A percentile compares a stretch with the other conserved stretches of the same genome.
Conservation (phyloP, 257 asterid species). For the Ehretia macrophylla region DNA sequence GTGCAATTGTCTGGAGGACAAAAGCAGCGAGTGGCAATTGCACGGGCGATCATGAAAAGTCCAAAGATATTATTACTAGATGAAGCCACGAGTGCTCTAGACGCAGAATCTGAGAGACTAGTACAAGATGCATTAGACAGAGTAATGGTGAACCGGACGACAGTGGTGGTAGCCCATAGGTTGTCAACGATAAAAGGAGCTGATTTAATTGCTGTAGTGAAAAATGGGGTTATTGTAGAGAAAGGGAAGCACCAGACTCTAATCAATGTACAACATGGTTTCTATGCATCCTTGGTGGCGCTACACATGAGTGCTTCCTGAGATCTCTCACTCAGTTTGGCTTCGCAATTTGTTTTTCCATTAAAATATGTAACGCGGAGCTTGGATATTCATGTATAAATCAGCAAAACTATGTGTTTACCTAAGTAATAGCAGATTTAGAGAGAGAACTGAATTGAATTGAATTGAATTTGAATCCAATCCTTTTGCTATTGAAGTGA, state of each 20-base stretch:
- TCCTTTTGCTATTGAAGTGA: no score
- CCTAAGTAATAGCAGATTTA: no score
- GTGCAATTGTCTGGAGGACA: conserved; percentile 83
- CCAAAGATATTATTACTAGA: conserved; percentile 73
- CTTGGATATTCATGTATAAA: no score
- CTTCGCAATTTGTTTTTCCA: no score
- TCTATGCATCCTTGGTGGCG: conserved; percentile 65
- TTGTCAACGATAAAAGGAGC: conserved; percentile 76
- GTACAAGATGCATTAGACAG: conserved; percentile 80
- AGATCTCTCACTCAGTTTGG: no score
- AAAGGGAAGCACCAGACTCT: conserved; percentile 71
- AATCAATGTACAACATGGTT: conserved; percentile 56
- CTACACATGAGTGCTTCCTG: conserved; percentile 50
- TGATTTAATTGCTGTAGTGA: conserved; percentile 74
- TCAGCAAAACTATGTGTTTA: no score
- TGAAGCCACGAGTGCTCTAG: conserved; percentile 86
- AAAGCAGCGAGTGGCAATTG: conserved; percentile 88
- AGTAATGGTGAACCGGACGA: conserved; percentile 70
- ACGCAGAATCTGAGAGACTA: conserved; percentile 76
- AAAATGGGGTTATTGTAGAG: conserved; percentile 72
- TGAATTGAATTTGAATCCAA: no score
- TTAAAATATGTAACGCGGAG: no score
- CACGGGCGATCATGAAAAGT: conserved; percentile 70
- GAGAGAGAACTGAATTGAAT: no score
- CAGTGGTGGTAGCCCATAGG: conserved; percentile 82